Evolutionary conservation across 2,329 filamentous ascomycete genomes (phyloP).

Genomic region (Thielaviopsis populi): DNA sequence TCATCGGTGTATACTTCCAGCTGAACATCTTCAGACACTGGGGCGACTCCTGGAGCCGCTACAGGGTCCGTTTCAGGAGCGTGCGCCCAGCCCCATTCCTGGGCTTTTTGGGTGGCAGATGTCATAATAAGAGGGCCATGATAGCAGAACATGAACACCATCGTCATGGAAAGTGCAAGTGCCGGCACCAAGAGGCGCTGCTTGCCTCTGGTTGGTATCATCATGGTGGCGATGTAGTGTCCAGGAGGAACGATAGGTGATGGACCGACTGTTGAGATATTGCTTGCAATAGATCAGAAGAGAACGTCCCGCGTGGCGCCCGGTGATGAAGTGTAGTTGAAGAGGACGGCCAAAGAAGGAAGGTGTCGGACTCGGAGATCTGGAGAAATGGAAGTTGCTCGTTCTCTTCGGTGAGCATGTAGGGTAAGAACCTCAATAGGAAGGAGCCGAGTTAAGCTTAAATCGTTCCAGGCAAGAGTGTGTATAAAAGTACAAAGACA

Average conservation of each 20-base stretch:
- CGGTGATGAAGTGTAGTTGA: background rate
- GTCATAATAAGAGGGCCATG: conserved; percentile 3
- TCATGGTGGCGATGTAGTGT: background rate
- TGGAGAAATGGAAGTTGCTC: background rate
- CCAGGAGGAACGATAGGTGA: background rate
- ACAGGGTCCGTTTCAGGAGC: background rate
- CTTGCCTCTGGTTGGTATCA: background rate
- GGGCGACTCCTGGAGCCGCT: background rate
- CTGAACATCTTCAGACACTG: background rate
- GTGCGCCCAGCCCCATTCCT: conserved; percentile 2
- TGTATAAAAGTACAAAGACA: background rate
- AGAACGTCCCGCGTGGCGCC: too few relatives aligned
- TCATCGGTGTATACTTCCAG: background rate
- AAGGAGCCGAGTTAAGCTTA: background rate
- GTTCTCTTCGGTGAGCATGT: background rate
- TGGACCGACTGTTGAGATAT: too few relatives aligned
- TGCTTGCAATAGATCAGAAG: too few relatives aligned
- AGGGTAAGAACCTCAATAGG: background rate
- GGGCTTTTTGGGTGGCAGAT: background rate
- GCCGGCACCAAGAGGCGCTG: conserved; percentile 4
- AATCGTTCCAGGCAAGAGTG: background rate
- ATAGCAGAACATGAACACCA: conserved; percentile 3
- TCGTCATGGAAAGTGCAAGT: background rate
- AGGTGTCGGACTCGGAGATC: background rate
- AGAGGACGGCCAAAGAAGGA: background rate